phyloP scores from a whole-genome alignment of 495 filamentous ascomycete genomes.

The Clohesyomyces aquaticus region DNA sequence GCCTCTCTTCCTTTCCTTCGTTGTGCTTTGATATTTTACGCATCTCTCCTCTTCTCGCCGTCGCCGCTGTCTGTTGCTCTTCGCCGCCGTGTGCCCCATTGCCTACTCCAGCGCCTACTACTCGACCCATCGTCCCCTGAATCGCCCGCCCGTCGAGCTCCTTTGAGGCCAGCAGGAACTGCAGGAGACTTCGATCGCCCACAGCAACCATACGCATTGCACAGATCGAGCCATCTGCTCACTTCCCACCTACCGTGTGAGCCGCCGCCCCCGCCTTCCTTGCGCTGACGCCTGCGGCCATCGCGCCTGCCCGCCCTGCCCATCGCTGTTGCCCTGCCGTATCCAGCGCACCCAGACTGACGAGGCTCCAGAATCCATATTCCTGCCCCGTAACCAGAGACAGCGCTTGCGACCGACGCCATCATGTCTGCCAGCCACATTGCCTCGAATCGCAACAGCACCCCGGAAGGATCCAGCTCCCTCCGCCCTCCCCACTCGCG shows the following conservation, averaged over 20 bases:
- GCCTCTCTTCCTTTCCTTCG: conserved; percentile 31
- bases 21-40: conserved; percentile 39
- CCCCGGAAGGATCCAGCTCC: conserved; percentile 79
- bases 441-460: conserved; percentile 91
- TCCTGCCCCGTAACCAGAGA: conserved; percentile 9
- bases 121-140: conserved; percentile 29
- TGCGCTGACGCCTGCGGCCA: neutral
- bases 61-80: neutral
- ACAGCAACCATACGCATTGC: conserved; percentile 8
- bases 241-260: conserved; percentile 22
- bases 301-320: neutral
- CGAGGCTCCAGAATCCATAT: conserved; percentile 35
- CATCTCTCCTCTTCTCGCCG: conserved; percentile 23
- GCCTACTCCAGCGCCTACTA: conserved; percentile 7
- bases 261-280: neutral
- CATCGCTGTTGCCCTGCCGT: no score
- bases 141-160: conserved; percentile 50
- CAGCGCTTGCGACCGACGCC: conserved; percentile 14
- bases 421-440: conserved; percentile 67
- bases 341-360: no score
- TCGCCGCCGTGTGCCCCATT: neutral
- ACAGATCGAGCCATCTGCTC: no score
- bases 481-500: conserved; percentile 88
- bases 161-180: conserved; percentile 94
- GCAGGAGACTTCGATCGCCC: conserved; percentile 66